Evolutionary conservation across 306 rosid genomes (phyloP), one percentile per base, ranked within the genome.

Genomic region (Pueraria montana): DNA sequence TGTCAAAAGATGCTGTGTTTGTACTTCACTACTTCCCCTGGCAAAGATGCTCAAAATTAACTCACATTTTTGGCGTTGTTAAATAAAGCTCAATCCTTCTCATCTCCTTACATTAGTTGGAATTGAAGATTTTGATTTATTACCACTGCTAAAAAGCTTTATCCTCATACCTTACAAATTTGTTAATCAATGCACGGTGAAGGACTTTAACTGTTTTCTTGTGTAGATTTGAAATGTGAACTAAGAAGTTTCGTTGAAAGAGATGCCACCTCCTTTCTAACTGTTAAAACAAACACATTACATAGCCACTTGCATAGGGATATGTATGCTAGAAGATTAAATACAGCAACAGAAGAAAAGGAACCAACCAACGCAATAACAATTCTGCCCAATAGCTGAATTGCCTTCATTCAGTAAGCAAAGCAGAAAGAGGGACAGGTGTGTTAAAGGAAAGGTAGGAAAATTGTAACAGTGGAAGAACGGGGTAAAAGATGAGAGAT

Each of bases 1-100:
- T 79, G 59, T 30, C 79, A 11, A 8, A 74, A 48, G 79, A 79
- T 83, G 87, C 85, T 83, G 87, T 46, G 0, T 87, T 76, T 83
- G 61, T 62, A 80, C 87, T 81, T 84, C 75, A 64, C 34, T 38
- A 71, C 70, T 63, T 52, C 32, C 58, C 27, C 50, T 52, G 46
- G 49, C 23, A 53, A 75, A 8, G 14, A 76, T 43, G 50, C 43
- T 79, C 43, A 61, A 70, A 43, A 38, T 38, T 38, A 70, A 81
- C 46, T 56, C 72, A 80, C 77, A 70, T 75, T 80, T 75, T 80
- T 81, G 52, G 55, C 65, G 4, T 72, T 80, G 79, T 63, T 62
- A 16, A 69, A 72, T 68, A 30, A 56, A 46, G 21, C 8, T 74
- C 38, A 11, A 14, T 14, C 80, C n/a, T 63, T 72, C 45, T 18